A percentile compares a stretch with the other conserved stretches of the same genome.
These are phyloP conservation scores for Colletotrichum sp. DNA, from an alignment of 2,329 filamentous ascomycete genomes.

Conservation along the genomic window DNA sequence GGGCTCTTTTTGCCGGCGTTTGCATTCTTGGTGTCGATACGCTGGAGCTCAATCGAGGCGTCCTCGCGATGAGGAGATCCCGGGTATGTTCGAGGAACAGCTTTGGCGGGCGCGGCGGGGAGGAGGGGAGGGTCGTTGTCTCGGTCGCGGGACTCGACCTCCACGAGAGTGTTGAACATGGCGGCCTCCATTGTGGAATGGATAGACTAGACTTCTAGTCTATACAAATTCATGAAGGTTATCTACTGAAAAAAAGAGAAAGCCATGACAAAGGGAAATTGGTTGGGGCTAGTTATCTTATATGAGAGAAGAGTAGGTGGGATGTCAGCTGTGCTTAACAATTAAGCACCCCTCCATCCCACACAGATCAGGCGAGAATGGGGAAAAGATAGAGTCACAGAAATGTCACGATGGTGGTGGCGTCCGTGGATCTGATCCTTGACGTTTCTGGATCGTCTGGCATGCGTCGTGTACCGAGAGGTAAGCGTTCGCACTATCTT, in stretches of 20 bases:
- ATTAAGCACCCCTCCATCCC: neutral
- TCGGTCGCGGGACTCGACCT: constrained; percentile 31
- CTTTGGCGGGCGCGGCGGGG: constrained; percentile 35
- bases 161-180: constrained; percentile 34
- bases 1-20: neutral
- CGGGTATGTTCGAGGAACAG: constrained; percentile 41
- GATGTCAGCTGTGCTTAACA: neutral
- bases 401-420: neutral
- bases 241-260: neutral
- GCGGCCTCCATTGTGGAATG: constrained; percentile 35
- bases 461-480: neutral
- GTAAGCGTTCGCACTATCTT: neutral
- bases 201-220: neutral
- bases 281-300: neutral
- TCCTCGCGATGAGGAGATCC: constrained; percentile 37
- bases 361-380: neutral
- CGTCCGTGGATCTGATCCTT: neutral
- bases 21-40: constrained; percentile 16
- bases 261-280: accelerated
- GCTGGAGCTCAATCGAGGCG: constrained; percentile 31
- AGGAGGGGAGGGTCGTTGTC: constrained; percentile 23
- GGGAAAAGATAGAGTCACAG: neutral
- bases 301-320: neutral
- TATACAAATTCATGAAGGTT: neutral
- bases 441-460: neutral